phyloP scores from a whole-genome alignment of 2,329 filamentous ascomycete species.

The Monosporascus sp. region DNA sequence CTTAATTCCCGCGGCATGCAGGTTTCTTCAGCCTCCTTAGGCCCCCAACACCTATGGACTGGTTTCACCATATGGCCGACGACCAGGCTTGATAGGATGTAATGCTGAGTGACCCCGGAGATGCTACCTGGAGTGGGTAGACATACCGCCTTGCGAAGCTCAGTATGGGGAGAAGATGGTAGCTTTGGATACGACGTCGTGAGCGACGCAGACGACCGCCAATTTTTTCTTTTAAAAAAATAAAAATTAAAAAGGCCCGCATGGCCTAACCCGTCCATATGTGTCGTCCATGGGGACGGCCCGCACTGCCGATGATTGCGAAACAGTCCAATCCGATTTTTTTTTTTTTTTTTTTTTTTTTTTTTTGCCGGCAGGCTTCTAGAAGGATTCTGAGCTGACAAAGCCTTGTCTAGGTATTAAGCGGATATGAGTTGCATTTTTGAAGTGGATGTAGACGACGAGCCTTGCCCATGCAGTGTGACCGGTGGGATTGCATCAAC shows the following conservation, averaged over 20 bases:
- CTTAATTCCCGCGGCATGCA: not conserved
- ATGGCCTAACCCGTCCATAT: not conserved
- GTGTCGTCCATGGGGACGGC: no score
- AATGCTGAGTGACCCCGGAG: not conserved
- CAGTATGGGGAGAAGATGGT: not conserved
- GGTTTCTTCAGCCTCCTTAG: not conserved
- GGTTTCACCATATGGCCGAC: no score
- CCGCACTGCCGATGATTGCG: no score
- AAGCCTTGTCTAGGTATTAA: not conserved
- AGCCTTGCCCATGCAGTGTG: no score
- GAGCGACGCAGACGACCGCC: not conserved
- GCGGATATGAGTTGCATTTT: not conserved
- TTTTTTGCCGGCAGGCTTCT: not conserved
- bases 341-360: no score
- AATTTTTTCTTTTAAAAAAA: no score
- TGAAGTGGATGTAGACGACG: not conserved
- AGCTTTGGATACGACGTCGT: not conserved
- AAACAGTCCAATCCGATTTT: not conserved
- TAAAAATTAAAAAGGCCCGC: not conserved
- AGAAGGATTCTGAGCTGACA: not conserved
- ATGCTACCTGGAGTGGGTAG: not conserved
- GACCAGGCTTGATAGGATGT: no score
- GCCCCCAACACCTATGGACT: not conserved
- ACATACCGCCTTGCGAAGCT: not conserved
- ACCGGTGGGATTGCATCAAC: no score